Percentiles rank a stretch among this genome's conserved stretches.
Conservation (phyloP, 345 rosid genomes). For the Eucalyptus fibrosa region DNA sequence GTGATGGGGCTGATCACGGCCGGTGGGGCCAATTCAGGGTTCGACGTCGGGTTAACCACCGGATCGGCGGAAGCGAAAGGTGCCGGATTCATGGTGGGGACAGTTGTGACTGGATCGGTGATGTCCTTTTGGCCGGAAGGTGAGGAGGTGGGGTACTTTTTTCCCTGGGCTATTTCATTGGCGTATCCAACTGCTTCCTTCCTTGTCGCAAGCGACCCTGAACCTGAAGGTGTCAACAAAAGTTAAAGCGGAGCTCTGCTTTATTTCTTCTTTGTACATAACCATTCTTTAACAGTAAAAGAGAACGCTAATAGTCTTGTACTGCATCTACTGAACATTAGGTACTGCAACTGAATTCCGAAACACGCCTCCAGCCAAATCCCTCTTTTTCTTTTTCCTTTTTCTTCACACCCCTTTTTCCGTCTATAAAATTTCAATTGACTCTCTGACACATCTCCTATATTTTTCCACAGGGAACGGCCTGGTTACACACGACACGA, state of each 20-base stretch:
- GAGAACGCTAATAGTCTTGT: background rate
- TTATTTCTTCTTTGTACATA: background rate
- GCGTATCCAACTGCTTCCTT: background rate
- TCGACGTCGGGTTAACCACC: slow-evolving; percentile 25
- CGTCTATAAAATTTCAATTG: background rate
- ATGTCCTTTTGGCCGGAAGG: slow-evolving; percentile 26
- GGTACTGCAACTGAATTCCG: background rate
- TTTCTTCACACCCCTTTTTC: background rate
- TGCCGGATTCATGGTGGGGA: slow-evolving; percentile 8
- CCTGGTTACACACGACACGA: background rate
- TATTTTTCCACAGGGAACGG: background rate
- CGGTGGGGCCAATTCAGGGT: slow-evolving; percentile 30
- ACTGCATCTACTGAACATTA: background rate
- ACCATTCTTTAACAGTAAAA: background rate
- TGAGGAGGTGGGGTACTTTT: background rate
- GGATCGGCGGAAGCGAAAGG: slow-evolving; percentile 14
- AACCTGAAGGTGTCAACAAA: slow-evolving; percentile 1
- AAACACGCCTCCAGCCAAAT: background rate
- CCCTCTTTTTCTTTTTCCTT: background rate
- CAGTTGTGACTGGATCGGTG: slow-evolving; percentile 48
- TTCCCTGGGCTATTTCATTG: background rate
- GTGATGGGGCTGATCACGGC: slow-evolving; percentile 5
- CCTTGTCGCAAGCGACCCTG: background rate
- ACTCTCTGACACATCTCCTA: background rate
- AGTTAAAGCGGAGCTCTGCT: background rate